Percentiles rank a stretch among this genome's conserved stretches.
Evolutionary conservation across 169 alveolate species (phyloP).

Genomic region (Plasmodium ovale): DNA sequence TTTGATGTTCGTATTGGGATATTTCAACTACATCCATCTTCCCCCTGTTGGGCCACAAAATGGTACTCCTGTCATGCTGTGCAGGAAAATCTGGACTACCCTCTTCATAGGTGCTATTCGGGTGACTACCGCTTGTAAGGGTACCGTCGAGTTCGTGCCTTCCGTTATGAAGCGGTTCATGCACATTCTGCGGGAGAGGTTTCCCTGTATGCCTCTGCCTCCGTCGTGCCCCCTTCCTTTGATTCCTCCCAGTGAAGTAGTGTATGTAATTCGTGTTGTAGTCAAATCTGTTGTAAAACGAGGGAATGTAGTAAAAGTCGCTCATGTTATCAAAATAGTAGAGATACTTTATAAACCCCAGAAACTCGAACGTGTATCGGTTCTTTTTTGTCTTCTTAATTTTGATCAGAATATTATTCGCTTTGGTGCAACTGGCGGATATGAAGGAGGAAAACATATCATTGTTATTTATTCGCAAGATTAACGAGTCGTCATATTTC

Average conservation of each 20-base stretch:
- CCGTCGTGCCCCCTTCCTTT: background rate
- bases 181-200: too few relatives aligned
- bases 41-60: too few relatives aligned
- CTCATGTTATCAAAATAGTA: constrained; percentile 69
- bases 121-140: too few relatives aligned
- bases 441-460: constrained; percentile 72
- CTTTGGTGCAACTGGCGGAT: constrained; percentile 59
- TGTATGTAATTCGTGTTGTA: constrained; percentile 58
- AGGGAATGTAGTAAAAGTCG: constrained; percentile 71
- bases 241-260: constrained; percentile 28
- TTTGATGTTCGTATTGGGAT: too few relatives aligned
- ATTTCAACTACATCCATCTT: too few relatives aligned
- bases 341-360: constrained; percentile 63
- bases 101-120: too few relatives aligned
- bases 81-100: too few relatives aligned
- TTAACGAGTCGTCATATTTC: background rate
- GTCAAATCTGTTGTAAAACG: constrained; percentile 56
- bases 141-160: too few relatives aligned
- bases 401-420: constrained; percentile 56
- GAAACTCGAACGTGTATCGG: constrained; percentile 43
- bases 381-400: constrained; percentile 61
- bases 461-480: constrained; percentile 55
- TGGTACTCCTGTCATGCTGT: too few relatives aligned
- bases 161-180: too few relatives aligned
- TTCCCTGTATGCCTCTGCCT: background rate